Conservation (phyloP, 2,329 filamentous ascomycete genomes). For the Aureobasidium sp. region DNA sequence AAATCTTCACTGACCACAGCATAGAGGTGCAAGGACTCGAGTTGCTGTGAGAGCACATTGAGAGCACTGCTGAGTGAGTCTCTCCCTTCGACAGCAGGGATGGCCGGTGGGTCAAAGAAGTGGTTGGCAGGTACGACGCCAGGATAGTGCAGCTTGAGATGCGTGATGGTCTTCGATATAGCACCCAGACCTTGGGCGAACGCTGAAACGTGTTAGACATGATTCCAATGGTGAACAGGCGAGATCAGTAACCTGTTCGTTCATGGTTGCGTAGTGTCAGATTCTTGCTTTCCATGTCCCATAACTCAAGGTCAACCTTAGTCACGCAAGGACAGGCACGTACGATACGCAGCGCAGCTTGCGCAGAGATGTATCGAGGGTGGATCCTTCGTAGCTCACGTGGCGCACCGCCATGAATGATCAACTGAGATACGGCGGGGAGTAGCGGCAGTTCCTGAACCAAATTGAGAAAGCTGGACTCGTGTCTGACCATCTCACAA, state of each 20-base stretch:
- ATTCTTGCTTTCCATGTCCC: neutral
- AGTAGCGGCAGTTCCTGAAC: neutral
- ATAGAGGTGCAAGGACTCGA: neutral
- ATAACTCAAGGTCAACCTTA: neutral
- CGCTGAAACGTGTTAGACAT: neutral
- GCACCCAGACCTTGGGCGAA: neutral
- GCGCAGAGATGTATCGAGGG: neutral
- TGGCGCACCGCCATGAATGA: neutral
- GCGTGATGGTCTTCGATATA: neutral
- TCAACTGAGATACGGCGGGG: neutral
- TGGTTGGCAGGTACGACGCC: neutral
- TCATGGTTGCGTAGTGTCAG: neutral
- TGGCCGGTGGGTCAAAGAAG: neutral
- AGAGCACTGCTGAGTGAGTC: neutral
- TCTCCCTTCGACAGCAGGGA: neutral
- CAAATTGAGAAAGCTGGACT: neutral
- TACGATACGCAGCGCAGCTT: neutral
- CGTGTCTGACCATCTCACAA: neutral
- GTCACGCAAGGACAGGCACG: neutral
- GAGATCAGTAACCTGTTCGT: neutral
- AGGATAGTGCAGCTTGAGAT: neutral
- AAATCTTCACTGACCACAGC: neutral
- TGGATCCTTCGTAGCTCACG: neutral
- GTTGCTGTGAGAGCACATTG: neutral
- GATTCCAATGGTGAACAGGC: neutral